Evolutionary conservation across 1,284 basidiomycete genomes (phyloP), one percentile per base, ranked within the genome.

Genomic region (Apiotrichum sp.): DNA sequence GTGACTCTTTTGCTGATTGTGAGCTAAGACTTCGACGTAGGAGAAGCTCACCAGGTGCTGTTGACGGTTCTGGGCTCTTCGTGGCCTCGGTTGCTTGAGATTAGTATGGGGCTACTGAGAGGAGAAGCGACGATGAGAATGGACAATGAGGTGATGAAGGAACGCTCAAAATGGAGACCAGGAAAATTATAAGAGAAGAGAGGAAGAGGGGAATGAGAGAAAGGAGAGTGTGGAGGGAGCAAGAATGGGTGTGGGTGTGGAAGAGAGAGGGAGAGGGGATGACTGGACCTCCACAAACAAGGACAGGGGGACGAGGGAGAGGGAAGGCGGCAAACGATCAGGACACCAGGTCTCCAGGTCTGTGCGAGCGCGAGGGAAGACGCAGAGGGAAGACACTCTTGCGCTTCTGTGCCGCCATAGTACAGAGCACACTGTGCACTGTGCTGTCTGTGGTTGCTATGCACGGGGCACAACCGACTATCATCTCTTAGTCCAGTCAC

Each of bases 1-100:
- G 63, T 10, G 56, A 47, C 31, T 52, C 57, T 51, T 55, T 22
- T 22, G 61, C 16, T 36, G 41, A 22, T 16, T 47, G 40, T 41
- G 10, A 41, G 40, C 14, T 41, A 44, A 29, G 49, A 45, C 48
- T 22, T 39, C 22, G 22, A 44, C 45, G 38, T 40, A 43, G 32
- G 45, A 14, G 43, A 13, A 38, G 13, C 36, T 38, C 8, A 38
- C 36, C 36, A 38, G 36, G 7, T 7, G 36, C 36, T 7, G 29
- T 29, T 40, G 39, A 32, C 31, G 52, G 31, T 33, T 36, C 34
- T 14, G 40, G n/a, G 29, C 33, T 38, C 7, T 7, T 38, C 13
- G 36, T 7, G 7, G 36, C 7, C 36, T 38, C 36, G 7, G 36
- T 38, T 8, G 36, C 36, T 38, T 7, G 36, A 38, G 36, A 38